These are phyloP conservation scores for Recurvomyces mirabilis DNA, from an alignment of 495 filamentous ascomycete genomes.

Conservation along the genomic window DNA sequence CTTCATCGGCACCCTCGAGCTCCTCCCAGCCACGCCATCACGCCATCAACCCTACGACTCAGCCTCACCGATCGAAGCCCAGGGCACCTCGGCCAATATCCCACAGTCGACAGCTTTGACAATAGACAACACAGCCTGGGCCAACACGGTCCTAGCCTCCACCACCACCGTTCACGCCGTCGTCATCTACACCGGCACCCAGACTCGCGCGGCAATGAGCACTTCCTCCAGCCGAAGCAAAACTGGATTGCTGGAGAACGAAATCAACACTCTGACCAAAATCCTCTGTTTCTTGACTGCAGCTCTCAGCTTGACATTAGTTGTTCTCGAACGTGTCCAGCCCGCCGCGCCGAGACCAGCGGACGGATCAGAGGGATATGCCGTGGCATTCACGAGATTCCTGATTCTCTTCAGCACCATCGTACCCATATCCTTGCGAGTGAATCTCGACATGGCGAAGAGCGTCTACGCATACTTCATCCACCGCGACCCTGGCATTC, in stretches of 20 bases:
- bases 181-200: slow-evolving; percentile 86
- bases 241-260: slow-evolving; percentile 81
- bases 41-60: slow-evolving; percentile 20
- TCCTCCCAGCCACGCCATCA: slow-evolving; percentile 27
- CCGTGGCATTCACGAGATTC: slow-evolving; percentile 89
- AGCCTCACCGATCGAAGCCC: slow-evolving; percentile 6
- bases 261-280: slow-evolving; percentile 97
- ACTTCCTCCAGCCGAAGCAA: slow-evolving; percentile 87
- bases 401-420: slow-evolving; percentile 98
- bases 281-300: slow-evolving; percentile 86
- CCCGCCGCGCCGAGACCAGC: slow-evolving; percentile 31
- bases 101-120: slow-evolving; percentile 47
- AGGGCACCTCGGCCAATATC: neutral
- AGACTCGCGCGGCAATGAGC: slow-evolving; percentile 88
- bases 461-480: slow-evolving; percentile 93
- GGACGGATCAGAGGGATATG: slow-evolving; percentile 54
- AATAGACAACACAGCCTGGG: slow-evolving; percentile 98
- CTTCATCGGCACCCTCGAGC: slow-evolving; percentile 75
- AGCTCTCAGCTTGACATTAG: slow-evolving; percentile 75
- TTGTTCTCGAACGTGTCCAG: slow-evolving; percentile 72
- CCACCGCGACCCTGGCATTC: slow-evolving; percentile 77
- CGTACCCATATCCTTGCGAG: slow-evolving; percentile 89
- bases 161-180: slow-evolving; percentile 78
- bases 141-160: slow-evolving; percentile 91
- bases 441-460: slow-evolving; percentile 96